Percentiles rank a stretch among this genome's conserved stretches.
Conservation (phyloP, 2,329 filamentous ascomycete genomes). For the Phoma sp. region DNA sequence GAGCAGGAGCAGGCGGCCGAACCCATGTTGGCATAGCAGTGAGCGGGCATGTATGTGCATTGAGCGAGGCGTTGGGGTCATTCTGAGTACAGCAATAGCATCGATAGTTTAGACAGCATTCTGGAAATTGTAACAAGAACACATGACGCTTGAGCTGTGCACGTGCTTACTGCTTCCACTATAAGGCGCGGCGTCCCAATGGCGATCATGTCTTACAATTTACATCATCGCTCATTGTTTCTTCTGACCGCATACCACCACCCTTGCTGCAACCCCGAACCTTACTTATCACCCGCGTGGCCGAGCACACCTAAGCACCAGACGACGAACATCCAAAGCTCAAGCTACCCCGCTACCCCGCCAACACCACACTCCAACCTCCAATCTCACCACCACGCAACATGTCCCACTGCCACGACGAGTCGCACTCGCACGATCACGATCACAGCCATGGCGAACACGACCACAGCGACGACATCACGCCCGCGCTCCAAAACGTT, state of each 20-base stretch:
- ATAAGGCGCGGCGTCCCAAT: not conserved
- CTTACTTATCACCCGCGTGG: not conserved
- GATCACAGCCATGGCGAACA: slow-evolving; percentile 74
- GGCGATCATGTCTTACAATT: not conserved
- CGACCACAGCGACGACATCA: slow-evolving; percentile 91
- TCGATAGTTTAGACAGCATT: not conserved
- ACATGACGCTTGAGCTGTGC: not conserved
- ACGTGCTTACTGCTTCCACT: not conserved
- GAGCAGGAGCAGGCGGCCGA: slow-evolving; percentile 38
- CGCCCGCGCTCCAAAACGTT: slow-evolving; percentile 86
- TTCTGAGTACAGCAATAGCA: not conserved
- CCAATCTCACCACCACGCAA: slow-evolving; percentile 8
- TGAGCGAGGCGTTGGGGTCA: slow-evolving; percentile 44
- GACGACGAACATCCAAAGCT: slow-evolving; percentile 8
- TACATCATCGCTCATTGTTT: not conserved
- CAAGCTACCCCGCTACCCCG: slow-evolving; percentile 43
- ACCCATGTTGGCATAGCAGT: slow-evolving; percentile 43
- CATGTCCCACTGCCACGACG: slow-evolving; percentile 42
- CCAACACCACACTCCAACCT: slow-evolving; percentile 19
- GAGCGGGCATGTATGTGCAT: slow-evolving; percentile 26
- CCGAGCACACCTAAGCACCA: not conserved
- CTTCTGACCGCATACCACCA: not conserved
- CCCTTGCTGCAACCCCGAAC: not conserved
- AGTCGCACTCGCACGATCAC: slow-evolving; percentile 55
- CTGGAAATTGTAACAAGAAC: not conserved